Conservation (phyloP, 768 basidiomycete genomes). For the Rhizopogon salebrosus region DNA sequence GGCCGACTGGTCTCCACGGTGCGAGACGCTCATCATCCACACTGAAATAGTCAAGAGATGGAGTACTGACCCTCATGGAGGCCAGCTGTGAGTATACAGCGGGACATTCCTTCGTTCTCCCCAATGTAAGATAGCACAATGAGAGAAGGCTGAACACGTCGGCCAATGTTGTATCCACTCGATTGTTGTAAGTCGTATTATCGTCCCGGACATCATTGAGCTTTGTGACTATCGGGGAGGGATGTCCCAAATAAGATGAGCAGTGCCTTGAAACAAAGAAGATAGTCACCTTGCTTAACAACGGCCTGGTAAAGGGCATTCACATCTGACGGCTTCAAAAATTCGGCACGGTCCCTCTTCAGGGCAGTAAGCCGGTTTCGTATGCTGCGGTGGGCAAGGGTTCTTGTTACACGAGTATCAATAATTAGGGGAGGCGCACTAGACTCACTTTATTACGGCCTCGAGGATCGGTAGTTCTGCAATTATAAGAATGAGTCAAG, state of each 20-base stretch:
- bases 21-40: not conserved
- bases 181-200: constrained; percentile 70
- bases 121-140: constrained; percentile 96
- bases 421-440: constrained; percentile 13
- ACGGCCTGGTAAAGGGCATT: constrained; percentile 89
- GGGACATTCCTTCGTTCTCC: constrained; percentile 90
- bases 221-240: constrained; percentile 60
- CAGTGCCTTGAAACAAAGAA: not conserved
- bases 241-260: not conserved
- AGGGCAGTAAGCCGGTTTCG: constrained; percentile 91
- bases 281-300: constrained; percentile 79
- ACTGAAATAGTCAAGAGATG: constrained; percentile 3
- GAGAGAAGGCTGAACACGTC: constrained; percentile 96
- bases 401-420: constrained; percentile 17
- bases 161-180: constrained; percentile 90
- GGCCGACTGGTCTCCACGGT: not conserved
- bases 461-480: constrained; percentile 92
- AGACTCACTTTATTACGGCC: constrained; percentile 77
- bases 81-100: constrained; percentile 96
- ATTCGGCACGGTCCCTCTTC: constrained; percentile 90
- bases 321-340: constrained; percentile 91
- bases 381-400: constrained; percentile 51
- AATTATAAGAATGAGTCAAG: constrained; percentile 20
- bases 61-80: constrained; percentile 82
- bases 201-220: constrained; percentile 89